Base-by-base conservation (phyloP, 306 rosid species). In the Arachis stenosperma region DNA sequence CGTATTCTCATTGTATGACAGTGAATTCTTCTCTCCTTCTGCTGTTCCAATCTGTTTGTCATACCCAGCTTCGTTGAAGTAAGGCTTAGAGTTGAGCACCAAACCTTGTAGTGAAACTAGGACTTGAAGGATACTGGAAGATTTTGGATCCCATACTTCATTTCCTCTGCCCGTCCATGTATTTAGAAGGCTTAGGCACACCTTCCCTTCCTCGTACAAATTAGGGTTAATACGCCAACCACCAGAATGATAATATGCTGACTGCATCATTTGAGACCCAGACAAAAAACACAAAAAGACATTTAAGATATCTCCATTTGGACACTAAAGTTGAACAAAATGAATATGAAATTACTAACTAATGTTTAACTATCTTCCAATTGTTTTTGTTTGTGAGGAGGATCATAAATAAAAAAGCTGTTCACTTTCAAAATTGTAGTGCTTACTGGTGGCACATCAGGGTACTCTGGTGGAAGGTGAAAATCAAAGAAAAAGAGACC, bases 131-230 rank as follows among this genome's bases (percentile, higher is more conserved):
- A 95, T 95, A 86, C 99, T 95, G 46, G 99, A 95, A 51, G 99
- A 95, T 80, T 90, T 86, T 54, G 98, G 81, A 90, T 95, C 98
- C 99, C 99, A 95, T 11, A 95, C 98, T 91, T 95, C 99, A 84
- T 91, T 95, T 78, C 99, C 99, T 87, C 85, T 85, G 71, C 99
- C 99, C 30, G 96, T 90, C 99, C 99, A 95, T 61, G 99, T 95
- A 82, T 95, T 95, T 69, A 95, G 83, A 83, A 95, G 99, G 86
- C 99, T 95, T 70, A 95, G 97, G 65, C 99, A 95, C 76, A 95
- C 99, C 77, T 95, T 95, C 68, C 99, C 99, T 83, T 91, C 99
- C 89, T 95, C 99, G 6, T 95, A 95, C 67, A 95, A 81, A 82
- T 95, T 95, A 30, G 99, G 99, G 79, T 95, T 95, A 79, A 95